Conservation (phyloP, 2,329 filamentous ascomycete genomes). For the Dryadomyces sulphureus region DNA sequence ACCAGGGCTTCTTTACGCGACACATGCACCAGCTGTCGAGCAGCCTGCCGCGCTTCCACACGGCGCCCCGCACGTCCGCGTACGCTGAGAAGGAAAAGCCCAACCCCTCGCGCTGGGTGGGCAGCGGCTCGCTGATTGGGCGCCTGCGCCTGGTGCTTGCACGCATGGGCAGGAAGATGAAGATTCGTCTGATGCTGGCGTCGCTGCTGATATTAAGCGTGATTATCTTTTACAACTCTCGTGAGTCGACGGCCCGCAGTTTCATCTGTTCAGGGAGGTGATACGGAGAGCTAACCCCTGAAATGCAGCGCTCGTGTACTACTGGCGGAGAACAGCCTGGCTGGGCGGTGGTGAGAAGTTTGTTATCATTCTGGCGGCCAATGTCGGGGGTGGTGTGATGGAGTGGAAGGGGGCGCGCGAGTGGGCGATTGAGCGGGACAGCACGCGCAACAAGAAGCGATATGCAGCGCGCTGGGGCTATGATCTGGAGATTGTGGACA, state of each 20-base stretch:
- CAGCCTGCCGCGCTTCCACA: constrained; percentile 60
- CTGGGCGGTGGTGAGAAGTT: constrained; percentile 80
- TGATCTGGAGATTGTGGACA: constrained; percentile 89
- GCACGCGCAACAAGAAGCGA: constrained; percentile 83
- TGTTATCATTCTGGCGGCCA: constrained; percentile 85
- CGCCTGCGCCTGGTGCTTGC: constrained; percentile 29
- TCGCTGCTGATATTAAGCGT: constrained; percentile 45
- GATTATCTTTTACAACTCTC: constrained; percentile 54
- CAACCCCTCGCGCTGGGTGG: constrained; percentile 41
- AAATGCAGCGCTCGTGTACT: constrained; percentile 32
- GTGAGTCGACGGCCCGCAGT: constrained; percentile 35
- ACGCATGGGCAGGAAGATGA: constrained; percentile 49
- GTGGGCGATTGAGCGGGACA: constrained; percentile 97
- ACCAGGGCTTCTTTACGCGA: constrained; percentile 74
- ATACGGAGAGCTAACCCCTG: background rate
- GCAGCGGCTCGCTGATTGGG: constrained; percentile 29
- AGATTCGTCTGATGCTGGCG: constrained; percentile 44
- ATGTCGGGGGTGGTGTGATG: constrained; percentile 94
- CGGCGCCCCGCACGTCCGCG: constrained; percentile 17
- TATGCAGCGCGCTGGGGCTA: constrained; percentile 87
- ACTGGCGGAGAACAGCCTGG: constrained; percentile 57
- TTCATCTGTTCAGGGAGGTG: background rate
- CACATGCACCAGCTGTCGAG: constrained; percentile 71
- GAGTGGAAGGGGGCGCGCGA: constrained; percentile 96
- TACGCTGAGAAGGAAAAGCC: constrained; percentile 70